These are phyloP conservation scores for Fusarium begoniae DNA, from an alignment of 2,329 filamentous ascomycete species.

Conservation along the genomic window DNA sequence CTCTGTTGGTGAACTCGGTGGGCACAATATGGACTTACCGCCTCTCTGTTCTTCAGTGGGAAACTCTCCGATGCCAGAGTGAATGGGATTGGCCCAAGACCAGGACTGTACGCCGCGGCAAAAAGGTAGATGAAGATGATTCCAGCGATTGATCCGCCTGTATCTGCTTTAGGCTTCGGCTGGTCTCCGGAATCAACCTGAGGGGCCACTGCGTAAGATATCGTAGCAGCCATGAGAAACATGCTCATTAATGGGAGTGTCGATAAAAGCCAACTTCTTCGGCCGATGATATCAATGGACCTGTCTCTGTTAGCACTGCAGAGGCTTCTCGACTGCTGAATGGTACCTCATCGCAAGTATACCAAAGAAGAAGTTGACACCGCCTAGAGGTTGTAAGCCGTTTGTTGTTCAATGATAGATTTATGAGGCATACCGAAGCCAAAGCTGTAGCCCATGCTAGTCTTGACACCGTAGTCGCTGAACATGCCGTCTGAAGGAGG, in stretches of 20 bases:
- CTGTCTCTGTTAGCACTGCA: slow-evolving; percentile 8
- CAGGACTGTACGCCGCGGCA: slow-evolving; percentile 54
- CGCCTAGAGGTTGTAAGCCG: slow-evolving; percentile 22
- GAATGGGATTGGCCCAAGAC: slow-evolving; percentile 57
- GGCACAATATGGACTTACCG: slow-evolving; percentile 36
- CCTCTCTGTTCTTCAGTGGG: slow-evolving; percentile 59
- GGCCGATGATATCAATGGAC: slow-evolving; percentile 50
- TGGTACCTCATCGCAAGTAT: slow-evolving; percentile 47
- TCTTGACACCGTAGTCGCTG: slow-evolving; percentile 25
- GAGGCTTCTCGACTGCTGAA: accelerated
- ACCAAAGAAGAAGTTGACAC: slow-evolving; percentile 52
- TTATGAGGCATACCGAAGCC: slow-evolving; percentile 42
- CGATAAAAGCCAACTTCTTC: slow-evolving; percentile 54
- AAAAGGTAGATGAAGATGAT: slow-evolving; percentile 44
- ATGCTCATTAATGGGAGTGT: slow-evolving; percentile 55
- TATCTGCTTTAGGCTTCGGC: not conserved
- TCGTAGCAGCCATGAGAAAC: slow-evolving; percentile 22
- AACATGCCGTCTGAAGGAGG: slow-evolving; percentile 14
- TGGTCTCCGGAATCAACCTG: slow-evolving; percentile 14
- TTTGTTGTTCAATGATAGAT: not conserved
- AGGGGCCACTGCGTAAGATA: slow-evolving; percentile 12
- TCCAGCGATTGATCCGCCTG: slow-evolving; percentile 2
- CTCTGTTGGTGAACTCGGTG: accelerated
- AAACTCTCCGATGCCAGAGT: slow-evolving; percentile 61
- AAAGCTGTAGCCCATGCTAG: slow-evolving; percentile 34